A percentile compares a stretch with the other conserved stretches of the same genome.
Conservation (phyloP, 208 protist species). For the Trypanosoma caninum region DNA sequence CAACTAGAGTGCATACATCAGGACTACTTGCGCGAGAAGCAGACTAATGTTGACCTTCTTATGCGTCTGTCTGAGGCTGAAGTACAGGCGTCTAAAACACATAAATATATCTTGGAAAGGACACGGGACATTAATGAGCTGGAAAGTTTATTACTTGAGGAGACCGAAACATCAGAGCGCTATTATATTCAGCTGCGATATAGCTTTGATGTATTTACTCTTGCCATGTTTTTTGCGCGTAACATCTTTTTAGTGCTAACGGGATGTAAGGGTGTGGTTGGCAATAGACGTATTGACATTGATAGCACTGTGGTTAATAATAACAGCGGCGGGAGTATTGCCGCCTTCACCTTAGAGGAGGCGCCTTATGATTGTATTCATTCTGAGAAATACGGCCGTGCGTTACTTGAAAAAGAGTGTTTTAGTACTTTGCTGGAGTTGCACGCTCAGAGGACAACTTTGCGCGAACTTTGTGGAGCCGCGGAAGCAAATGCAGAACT, state of each 20-base stretch:
- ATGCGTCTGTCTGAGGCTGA: conserved; percentile 48
- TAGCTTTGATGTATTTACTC: conserved; percentile 31
- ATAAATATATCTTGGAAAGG: conserved; percentile 25
- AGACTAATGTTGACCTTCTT: conserved; percentile 69
- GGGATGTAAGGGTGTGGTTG: too few species aligned
- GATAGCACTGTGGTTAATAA: background rate
- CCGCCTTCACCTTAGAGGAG: conserved; percentile 29
- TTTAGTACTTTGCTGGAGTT: conserved; percentile 15
- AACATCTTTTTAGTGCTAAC: background rate
- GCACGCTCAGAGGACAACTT: conserved; percentile 1
- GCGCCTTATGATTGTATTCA: conserved; percentile 33
- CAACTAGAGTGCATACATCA: conserved; percentile 45
- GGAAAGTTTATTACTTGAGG: conserved; percentile 68
- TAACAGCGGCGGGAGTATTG: background rate
- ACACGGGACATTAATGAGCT: conserved; percentile 49
- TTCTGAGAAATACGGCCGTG: conserved; percentile 31
- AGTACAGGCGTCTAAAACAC: conserved; percentile 40
- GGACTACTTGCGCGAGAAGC: conserved; percentile 73
- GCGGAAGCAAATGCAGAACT: conserved; percentile 15
- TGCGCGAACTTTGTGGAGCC: conserved; percentile 16
- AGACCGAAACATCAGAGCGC: conserved; percentile 70
- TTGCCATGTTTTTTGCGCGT: conserved; percentile 30
- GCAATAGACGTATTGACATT: too few species aligned
- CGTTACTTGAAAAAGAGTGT: conserved; percentile 31
- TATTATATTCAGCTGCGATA: conserved; percentile 66